Evolutionary conservation across 352 stramenopile species (phyloP).

Genomic region (Pythium sp.): DNA sequence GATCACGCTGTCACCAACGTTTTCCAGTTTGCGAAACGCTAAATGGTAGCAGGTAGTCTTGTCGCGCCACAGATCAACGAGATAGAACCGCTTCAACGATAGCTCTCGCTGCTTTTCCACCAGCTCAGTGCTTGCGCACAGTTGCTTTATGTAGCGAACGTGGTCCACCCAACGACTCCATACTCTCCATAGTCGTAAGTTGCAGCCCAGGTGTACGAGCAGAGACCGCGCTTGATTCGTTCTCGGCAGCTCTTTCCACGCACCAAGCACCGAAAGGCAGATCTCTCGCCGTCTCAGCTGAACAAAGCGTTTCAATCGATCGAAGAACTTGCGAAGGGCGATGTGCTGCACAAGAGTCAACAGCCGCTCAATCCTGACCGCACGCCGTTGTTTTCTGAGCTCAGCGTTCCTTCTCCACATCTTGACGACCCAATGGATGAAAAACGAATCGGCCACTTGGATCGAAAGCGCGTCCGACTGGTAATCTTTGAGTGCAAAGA

Average conservation of each 20-base stretch:
- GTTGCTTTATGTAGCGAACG: neutral
- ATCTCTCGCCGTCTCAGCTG: neutral
- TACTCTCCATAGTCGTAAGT: neutral
- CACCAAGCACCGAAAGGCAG: neutral
- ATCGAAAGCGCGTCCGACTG: neutral
- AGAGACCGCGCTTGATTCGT: neutral
- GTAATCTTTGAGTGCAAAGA: neutral
- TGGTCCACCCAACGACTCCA: neutral
- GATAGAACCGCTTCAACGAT: neutral
- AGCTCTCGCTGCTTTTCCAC: neutral
- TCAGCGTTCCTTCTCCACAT: neutral
- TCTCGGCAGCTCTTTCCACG: conserved; percentile 4
- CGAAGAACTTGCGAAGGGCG: neutral
- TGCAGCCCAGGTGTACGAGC: neutral
- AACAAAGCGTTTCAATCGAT: neutral
- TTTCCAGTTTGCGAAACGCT: neutral
- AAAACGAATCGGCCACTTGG: neutral
- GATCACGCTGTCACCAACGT: neutral
- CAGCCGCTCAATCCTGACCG: neutral
- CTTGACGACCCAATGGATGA: neutral
- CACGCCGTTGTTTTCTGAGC: neutral
- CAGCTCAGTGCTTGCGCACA: neutral
- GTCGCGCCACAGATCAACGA: neutral
- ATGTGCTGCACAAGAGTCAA: neutral
- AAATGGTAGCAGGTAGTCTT: neutral